Evolutionary conservation across 441 rosid genomes (phyloP), one percentile per base, ranked within the genome.

Genomic region (Sinapis alba): DNA sequence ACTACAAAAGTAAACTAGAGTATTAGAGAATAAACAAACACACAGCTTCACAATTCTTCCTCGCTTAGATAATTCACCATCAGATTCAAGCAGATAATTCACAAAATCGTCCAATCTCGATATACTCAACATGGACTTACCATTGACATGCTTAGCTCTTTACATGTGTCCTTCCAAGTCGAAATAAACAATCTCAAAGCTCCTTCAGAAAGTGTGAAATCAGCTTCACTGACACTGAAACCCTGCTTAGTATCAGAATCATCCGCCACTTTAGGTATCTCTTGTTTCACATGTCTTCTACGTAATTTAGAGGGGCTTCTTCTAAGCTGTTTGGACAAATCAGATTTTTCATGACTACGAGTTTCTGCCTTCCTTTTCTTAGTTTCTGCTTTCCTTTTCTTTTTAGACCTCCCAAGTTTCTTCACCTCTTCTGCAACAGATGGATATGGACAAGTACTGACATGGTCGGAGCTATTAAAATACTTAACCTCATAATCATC

Each of bases 401-500:
- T 86, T 36, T 36, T 65, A 32, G 70, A 67, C 3, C 71, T 68
- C 41, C 96, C 92, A 64, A 96, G 87, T 54, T 96, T 88, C 65
- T 83, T 84, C 80, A 82, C 78, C 86, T 96, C 99, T 84, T 96
- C 98, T 62, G 79, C 79, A 72, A 85, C 97, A 77, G 99, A 92
- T 56, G 99, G 99, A 79, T 96, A 93, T 73, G 99, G 99, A 83
- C 98, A 96, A 72, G 86, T 81, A 73, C 85, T 87, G 65, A 86
- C 79, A 65, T 83, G 79, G 43, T 88, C 89, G 63, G 83, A 68
- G 75, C 75, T 76, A 72, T 36, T 78, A 60, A 38, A 38, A 58
- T 56, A 74, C 53, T 83, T 68, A 19, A 75, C 77, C 75, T 81
- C 86, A 71, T 78, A 28, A n/a, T 64, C 68, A 77, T 54, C 81